phyloP scores from a whole-genome alignment of 2,329 filamentous ascomycete species.

The Venturiaceae sp. region DNA sequence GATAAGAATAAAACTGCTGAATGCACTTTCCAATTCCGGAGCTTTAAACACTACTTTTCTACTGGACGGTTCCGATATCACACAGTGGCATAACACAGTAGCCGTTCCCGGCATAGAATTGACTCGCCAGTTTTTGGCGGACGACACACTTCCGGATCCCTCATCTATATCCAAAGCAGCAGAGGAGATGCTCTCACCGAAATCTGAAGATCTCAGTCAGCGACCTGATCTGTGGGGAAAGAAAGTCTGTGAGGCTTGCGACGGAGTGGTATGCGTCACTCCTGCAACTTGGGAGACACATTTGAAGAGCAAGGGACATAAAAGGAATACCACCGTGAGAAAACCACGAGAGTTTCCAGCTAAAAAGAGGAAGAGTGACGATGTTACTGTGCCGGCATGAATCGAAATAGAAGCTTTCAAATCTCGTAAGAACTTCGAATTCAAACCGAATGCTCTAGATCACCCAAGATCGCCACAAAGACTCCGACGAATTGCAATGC shows the following conservation, averaged over 20 bases:
- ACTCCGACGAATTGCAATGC: too few relatives aligned
- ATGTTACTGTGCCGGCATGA: background rate
- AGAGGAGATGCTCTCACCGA: slow-evolving; percentile 45
- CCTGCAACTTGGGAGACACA: slow-evolving; percentile 47
- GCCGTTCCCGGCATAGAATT: slow-evolving; percentile 54
- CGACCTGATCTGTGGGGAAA: slow-evolving; percentile 36
- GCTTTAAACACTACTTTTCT: slow-evolving; percentile 57
- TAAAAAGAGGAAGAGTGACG: background rate
- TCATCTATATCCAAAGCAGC: slow-evolving; percentile 46
- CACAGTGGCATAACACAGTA: slow-evolving; percentile 54
- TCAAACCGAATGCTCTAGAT: background rate
- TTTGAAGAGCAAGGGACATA: slow-evolving; percentile 24
- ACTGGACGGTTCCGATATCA: slow-evolving; percentile 66
- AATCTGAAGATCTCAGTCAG: slow-evolving; percentile 36
- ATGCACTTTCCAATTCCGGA: slow-evolving; percentile 49
- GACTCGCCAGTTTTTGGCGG: slow-evolving; percentile 53
- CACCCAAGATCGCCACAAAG: too few relatives aligned
- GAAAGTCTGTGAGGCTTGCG: slow-evolving; percentile 63
- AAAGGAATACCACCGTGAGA: background rate
- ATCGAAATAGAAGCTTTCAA: background rate
- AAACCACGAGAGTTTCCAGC: background rate
- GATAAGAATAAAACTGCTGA: slow-evolving; percentile 76
- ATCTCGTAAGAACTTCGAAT: background rate
- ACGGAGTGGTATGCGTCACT: slow-evolving; percentile 43
- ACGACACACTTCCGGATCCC: slow-evolving; percentile 42